Conservation (phyloP, 169 alveolate genomes). For the Cryptosporidium bovis region DNA sequence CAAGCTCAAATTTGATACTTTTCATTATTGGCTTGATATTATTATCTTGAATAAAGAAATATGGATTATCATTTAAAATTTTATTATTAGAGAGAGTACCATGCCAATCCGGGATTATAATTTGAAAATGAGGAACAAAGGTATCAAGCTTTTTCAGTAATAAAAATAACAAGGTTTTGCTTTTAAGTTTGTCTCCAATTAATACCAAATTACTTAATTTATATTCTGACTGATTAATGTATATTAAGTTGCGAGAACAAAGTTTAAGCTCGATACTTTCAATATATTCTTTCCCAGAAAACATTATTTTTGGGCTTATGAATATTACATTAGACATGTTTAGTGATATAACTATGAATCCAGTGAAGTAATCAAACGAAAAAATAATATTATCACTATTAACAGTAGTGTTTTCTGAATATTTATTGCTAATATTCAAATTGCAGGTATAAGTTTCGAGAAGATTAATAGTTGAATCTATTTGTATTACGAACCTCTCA, state of each 20-base stretch:
- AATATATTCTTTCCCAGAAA: constrained; percentile 2
- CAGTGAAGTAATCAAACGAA: constrained; percentile 18
- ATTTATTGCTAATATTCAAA: background rate
- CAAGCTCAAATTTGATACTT: background rate
- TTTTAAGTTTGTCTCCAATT: background rate
- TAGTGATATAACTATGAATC: constrained; percentile 14
- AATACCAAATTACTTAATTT: background rate
- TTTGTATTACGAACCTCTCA: background rate
- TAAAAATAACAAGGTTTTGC: background rate
- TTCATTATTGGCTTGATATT: constrained; percentile 8
- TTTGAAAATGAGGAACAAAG: background rate
- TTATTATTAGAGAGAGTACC: background rate
- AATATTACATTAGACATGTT: background rate
- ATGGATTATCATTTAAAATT: background rate
- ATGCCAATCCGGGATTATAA: constrained; percentile 29
- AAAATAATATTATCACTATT: background rate
- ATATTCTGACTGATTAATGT: constrained; percentile 15
- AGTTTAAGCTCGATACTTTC: constrained; percentile 10
- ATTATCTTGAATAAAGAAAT: constrained; percentile 6
- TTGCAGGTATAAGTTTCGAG: background rate
- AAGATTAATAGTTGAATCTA: constrained; percentile 7
- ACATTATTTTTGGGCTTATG: constrained; percentile 14
- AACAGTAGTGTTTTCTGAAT: background rate
- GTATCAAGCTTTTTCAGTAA: background rate
- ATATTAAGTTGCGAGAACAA: constrained; percentile 3